These are phyloP conservation scores for Spirogloea muscicola DNA, from an alignment of 139 green algal species.

Conservation along the genomic window DNA sequence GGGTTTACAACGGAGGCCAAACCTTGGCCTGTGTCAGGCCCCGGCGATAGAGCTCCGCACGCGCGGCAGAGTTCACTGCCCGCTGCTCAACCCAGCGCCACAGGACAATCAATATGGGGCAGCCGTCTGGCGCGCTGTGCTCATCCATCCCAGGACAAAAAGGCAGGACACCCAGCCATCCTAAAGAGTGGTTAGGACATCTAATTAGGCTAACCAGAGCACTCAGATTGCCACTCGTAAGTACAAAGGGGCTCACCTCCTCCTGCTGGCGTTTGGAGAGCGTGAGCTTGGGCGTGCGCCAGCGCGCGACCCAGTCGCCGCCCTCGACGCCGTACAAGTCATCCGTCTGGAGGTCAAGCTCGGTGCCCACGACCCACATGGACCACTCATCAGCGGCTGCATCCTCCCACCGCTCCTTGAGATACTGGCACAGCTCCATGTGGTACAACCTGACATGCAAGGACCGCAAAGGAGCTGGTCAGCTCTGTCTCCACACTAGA, in stretches of 20 bases:
- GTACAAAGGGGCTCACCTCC: background rate
- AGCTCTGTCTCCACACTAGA: too few species aligned
- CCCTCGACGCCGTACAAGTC: conserved; percentile 1
- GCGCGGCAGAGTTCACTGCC: background rate
- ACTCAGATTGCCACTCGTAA: too few species aligned
- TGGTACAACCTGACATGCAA: conserved; percentile 6
- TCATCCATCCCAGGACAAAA: too few species aligned
- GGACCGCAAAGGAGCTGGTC: too few species aligned
- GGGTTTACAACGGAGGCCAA: background rate
- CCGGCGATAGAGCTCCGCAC: conserved; percentile 5
- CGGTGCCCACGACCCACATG: background rate
- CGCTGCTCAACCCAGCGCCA: conserved; percentile 3
- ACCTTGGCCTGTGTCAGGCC: conserved; percentile 5
- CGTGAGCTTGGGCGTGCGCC: background rate
- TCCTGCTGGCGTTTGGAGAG: background rate
- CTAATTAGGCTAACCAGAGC: too few species aligned
- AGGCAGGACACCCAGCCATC: background rate
- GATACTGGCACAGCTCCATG: background rate
- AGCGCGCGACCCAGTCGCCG: background rate
- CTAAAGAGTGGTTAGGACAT: too few species aligned
- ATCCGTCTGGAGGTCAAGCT: background rate
- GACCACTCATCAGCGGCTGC: background rate
- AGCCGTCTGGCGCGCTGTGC: too few species aligned
- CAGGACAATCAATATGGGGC: conserved; percentile 1
- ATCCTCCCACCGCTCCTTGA: conserved; percentile 1